phyloP scores from a whole-genome alignment of 2,329 filamentous ascomycete species.

The Didymella sp. region DNA sequence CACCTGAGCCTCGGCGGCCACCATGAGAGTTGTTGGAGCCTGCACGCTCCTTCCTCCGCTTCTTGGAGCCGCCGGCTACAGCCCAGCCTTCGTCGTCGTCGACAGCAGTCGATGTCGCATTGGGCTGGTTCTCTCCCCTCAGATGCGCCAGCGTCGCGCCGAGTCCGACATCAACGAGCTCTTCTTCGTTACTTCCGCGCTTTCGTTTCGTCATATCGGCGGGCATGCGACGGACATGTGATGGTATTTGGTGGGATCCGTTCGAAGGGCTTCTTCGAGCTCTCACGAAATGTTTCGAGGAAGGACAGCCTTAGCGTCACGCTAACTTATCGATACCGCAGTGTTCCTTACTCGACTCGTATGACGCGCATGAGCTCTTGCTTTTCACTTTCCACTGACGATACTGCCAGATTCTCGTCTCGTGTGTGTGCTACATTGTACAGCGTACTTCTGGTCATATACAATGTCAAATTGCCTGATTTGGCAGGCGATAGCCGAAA shows the following conservation, averaged over 20 bases:
- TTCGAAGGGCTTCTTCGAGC: background rate
- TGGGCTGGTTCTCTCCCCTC: constrained; percentile 26
- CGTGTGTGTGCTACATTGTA: background rate
- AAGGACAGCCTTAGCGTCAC: background rate
- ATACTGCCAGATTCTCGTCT: background rate
- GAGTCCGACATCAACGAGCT: constrained; percentile 33
- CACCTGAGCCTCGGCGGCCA: constrained; percentile 11
- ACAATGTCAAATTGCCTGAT: background rate
- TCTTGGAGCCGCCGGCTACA: constrained; percentile 35
- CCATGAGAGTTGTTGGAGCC: constrained; percentile 10
- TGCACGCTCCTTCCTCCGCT: constrained; percentile 31
- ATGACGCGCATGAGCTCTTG: background rate
- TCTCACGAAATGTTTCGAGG: constrained; percentile 14
- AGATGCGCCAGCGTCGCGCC: constrained; percentile 41
- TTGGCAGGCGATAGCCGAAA: background rate
- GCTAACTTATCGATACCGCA: constrained; percentile 13
- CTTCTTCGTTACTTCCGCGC: constrained; percentile 28
- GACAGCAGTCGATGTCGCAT: constrained; percentile 17
- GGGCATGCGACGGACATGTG: constrained; percentile 17
- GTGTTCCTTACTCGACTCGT: background rate
- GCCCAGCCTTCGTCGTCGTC: constrained; percentile 40
- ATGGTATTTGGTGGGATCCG: background rate
- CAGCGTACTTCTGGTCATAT: background rate
- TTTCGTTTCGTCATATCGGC: constrained; percentile 43
- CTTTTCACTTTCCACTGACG: background rate